Evolutionary conservation across 2,329 filamentous ascomycete genomes (phyloP), one percentile per base, ranked within the genome.

Genomic region (Fusarium denticulatum): DNA sequence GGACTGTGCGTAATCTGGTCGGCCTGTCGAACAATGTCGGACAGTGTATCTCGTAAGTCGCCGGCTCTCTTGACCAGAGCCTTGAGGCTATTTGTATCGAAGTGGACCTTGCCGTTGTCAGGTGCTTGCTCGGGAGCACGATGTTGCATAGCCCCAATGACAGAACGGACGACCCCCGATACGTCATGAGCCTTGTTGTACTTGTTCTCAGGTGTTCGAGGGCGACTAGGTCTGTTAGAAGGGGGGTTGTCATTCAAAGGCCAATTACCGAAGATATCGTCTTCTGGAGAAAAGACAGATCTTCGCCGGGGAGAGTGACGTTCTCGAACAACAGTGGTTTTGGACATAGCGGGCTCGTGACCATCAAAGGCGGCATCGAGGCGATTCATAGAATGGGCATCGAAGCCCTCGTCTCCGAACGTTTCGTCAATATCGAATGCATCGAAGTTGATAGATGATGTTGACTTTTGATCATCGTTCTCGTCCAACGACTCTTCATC

Each of bases 41-140:
- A 89, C 28, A 92, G 81, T 8, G 84, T 83, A 72, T 91, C 89
- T 34, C 88, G 87, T 39, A 92, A 81, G 62, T 88, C 87, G 34
- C 88, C 86, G 3, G 90, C 90, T 66, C 89, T 86, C 78, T 89
- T 90, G 42, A 92, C 90, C 60, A 92, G 82, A 76, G 90, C 88
- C 75, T 89, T 90, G n/a, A 92, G 84, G 79, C 89, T 92, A 71
- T 91, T 91, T 10, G 90, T 92, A 77, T 92, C 90, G 71, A 92
- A 92, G 66, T 91, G 91, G 76, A 92, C 79, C 72, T 86, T 81
- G 57, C 85, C 84, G 49, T 86, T 82, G 16, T 79, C 67, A 28
- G 69, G 80, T 9, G 80, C 76, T 47, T 79, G 80, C 50, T 86
- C 82, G 5, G 85, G 80, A 5, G 82, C 82, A 11, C 87, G 86